phyloP scores from a whole-genome alignment of 2,329 filamentous ascomycete genomes.

The Passalora sequoiae region DNA sequence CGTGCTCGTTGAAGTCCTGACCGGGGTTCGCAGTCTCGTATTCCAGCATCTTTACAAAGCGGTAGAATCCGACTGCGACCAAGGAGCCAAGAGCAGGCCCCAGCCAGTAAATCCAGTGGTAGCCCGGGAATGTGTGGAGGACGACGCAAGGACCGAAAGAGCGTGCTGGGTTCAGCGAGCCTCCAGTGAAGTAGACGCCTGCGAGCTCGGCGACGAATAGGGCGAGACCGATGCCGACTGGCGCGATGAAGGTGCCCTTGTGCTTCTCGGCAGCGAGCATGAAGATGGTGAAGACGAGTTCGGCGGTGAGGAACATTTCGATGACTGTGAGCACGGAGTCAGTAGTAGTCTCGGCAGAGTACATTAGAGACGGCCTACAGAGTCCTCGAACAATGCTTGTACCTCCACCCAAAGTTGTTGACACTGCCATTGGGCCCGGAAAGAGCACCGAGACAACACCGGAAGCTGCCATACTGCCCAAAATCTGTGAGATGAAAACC shows the following conservation, averaged over 20 bases:
- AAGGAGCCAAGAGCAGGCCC: constrained; percentile 44
- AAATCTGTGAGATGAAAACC: constrained; percentile 43
- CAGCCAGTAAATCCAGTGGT: constrained; percentile 52
- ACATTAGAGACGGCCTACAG: constrained; percentile 27
- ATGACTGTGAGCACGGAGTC: constrained; percentile 34
- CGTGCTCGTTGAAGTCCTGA: constrained; percentile 44
- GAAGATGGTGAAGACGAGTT: constrained; percentile 48
- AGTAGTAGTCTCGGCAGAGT: constrained; percentile 1
- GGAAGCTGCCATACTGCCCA: constrained; percentile 43
- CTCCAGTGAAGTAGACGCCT: constrained; percentile 39
- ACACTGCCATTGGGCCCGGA: constrained; percentile 43
- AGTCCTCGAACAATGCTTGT: constrained; percentile 44
- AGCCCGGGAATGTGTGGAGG: constrained; percentile 37
- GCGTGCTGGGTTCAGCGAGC: constrained; percentile 46
- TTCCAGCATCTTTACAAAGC: constrained; percentile 46
- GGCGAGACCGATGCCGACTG: constrained; percentile 38
- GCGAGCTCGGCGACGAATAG: constrained; percentile 45
- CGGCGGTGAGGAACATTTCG: constrained; percentile 48
- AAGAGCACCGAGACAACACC: constrained; percentile 43
- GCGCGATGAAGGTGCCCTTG: constrained; percentile 40
- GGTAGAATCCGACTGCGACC: constrained; percentile 46
- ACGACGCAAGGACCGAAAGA: constrained; percentile 47
- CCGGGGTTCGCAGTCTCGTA: constrained; percentile 49
- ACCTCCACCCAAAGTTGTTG: constrained; percentile 39
- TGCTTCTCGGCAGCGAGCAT: constrained; percentile 42